Base-by-base conservation (phyloP, 768 basidiomycete genomes). In the Amanita muscaria region DNA sequence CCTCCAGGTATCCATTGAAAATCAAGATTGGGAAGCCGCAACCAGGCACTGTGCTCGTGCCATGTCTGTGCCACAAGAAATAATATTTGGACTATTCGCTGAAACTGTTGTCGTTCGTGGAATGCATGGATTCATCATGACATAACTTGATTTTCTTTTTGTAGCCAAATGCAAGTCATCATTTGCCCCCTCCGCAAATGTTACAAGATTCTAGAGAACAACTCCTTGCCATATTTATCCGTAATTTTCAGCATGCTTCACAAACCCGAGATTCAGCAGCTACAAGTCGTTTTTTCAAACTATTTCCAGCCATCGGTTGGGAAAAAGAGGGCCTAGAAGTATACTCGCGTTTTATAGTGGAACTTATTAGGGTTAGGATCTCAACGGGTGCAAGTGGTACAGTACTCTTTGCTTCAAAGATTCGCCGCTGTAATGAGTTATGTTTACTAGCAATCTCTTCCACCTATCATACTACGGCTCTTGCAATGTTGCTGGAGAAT, bases 301-400 rank as follows among this genome's bases (percentile, higher is more conserved):
- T 99, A 2, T 99, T 98, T 62, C 96, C 96, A 3, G 81, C 82
- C 3, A 92, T 99, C 42, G 91, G 90, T 5, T 96, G 90, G 76
- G 92, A 98, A 61, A 66, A 71, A 8, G 88, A 94, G 61, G 96
- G 96, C 1, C 70, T 99, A 19, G 80, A 91, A 49, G 86, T 83
- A 0, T 99, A 99, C 64, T 87, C 91, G 0, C 76, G 80, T 9
- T 99, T 98, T 60, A 90, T 99, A 5, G 83, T 92, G 7, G 86
- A 90, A 53, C 73, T 96, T 36, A 90, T 97, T 37, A 78, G 83
- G 46, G 77, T 83, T 2, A 74, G 88, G 49, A 72, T 82, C 9
- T 83, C 86, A 5, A 31, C 15, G 19, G 36, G 35, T 21, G n/a
- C 18, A 18, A 15, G 24, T 12, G 18, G 27, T 38, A 38, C 11